Percentiles rank a stretch among this genome's conserved stretches.
These are phyloP conservation scores for Pistacia vera DNA, from an alignment of 345 rosid genomes.

Conservation along the genomic window DNA sequence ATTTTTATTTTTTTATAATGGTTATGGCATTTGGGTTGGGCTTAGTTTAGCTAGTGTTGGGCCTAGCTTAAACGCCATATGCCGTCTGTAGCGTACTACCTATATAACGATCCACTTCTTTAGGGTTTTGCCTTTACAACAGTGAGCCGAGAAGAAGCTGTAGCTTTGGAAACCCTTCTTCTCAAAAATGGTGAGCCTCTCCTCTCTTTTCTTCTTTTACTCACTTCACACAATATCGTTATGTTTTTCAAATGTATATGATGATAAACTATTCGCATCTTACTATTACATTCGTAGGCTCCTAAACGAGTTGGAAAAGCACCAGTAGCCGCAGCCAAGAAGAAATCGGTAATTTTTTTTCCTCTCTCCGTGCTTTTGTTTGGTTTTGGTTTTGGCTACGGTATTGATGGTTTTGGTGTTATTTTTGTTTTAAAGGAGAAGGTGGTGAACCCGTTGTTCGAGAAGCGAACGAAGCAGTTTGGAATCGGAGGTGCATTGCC, in stretches of 20 bases:
- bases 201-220: neutral
- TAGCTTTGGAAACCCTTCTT: neutral
- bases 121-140: neutral
- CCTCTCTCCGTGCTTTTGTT: neutral
- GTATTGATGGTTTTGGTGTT: neutral
- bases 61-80: no score
- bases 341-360: slow-evolving; percentile 42
- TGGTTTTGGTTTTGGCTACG: neutral
- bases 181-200: slow-evolving; percentile 3
- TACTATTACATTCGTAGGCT: slow-evolving; percentile 28
- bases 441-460: slow-evolving; percentile 70
- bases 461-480: slow-evolving; percentile 83
- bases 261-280: neutral
- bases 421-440: slow-evolving; percentile 44
- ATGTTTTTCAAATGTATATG: neutral
- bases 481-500: slow-evolving; percentile 91
- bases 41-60: no score
- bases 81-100: no score
- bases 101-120: neutral
- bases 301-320: slow-evolving; percentile 54
- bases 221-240: neutral
- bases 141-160: neutral
- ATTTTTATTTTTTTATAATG: neutral
- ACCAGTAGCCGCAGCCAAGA: slow-evolving; percentile 41
- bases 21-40: neutral